Percentiles rank a stretch among this genome's conserved stretches.
Evolutionary conservation across 768 basidiomycete species (phyloP).

Genomic region (Suillus ampliporus): DNA sequence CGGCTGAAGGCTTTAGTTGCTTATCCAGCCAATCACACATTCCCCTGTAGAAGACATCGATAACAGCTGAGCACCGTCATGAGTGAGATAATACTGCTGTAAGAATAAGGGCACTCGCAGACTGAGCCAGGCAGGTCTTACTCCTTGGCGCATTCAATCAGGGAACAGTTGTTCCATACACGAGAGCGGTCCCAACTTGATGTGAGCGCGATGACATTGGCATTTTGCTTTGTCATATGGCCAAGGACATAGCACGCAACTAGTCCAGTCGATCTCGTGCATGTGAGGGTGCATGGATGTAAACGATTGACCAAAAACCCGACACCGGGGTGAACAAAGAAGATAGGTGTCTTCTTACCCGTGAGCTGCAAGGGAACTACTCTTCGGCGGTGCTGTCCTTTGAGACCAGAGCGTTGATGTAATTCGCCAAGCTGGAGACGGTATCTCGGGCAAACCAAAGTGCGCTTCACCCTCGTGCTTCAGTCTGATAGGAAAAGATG

Average conservation of each 20-base stretch:
- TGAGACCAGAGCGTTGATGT: slow-evolving; percentile 30
- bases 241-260: slow-evolving; percentile 46
- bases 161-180: slow-evolving; percentile 24
- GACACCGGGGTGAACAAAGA: slow-evolving; percentile 48
- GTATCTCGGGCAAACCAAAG: slow-evolving; percentile 34
- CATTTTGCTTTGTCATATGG: slow-evolving; percentile 28
- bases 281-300: slow-evolving; percentile 48
- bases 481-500: slow-evolving; percentile 9
- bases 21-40: slow-evolving; percentile 19
- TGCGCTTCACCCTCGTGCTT: slow-evolving; percentile 25
- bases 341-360: slow-evolving; percentile 45
- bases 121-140: slow-evolving; percentile 24
- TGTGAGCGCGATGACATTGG: slow-evolving; percentile 16
- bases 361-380: slow-evolving; percentile 44
- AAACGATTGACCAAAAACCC: slow-evolving; percentile 40
- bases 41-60: slow-evolving; percentile 16
- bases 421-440: slow-evolving; percentile 37
- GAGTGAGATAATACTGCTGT: neutral
- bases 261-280: slow-evolving; percentile 44
- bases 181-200: slow-evolving; percentile 19
- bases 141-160: slow-evolving; percentile 23
- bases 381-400: slow-evolving; percentile 17
- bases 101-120: slow-evolving; percentile 14
- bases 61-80: neutral
- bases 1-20: slow-evolving; percentile 19